A percentile compares a stretch with the other conserved stretches of the same genome.
Evolutionary conservation across 2,329 filamentous ascomycete genomes (phyloP).

Genomic region (Clonostachys chloroleuca): DNA sequence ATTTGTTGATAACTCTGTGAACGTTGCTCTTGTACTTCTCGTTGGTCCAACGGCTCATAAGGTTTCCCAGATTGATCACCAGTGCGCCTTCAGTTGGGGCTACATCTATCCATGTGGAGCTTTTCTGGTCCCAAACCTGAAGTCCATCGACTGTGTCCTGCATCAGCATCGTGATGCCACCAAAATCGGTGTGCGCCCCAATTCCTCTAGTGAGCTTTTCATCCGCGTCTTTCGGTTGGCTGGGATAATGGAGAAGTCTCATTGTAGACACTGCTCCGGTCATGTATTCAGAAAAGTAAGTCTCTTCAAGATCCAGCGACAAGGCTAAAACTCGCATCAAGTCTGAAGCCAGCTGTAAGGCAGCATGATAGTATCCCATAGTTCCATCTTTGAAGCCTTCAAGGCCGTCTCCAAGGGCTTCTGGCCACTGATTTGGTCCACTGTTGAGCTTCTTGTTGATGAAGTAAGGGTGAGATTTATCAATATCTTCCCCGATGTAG

Average conservation of each 20-base stretch:
- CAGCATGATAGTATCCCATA: conserved; percentile 31
- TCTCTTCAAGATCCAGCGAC: conserved; percentile 31
- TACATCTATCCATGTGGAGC: conserved; percentile 35
- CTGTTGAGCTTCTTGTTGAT: conserved; percentile 31
- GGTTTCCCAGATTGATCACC: conserved; percentile 47
- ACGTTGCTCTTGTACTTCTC: conserved; percentile 46
- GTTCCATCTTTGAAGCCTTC: conserved; percentile 27
- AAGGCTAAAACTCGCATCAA: conserved; percentile 35
- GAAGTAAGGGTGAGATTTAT: conserved; percentile 31
- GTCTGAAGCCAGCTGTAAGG: conserved; percentile 29
- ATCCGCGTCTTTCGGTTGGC: conserved; percentile 25
- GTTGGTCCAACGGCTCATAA: conserved; percentile 45
- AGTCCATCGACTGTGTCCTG: conserved; percentile 46
- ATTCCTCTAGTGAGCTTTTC: conserved; percentile 26
- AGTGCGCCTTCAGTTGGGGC: conserved; percentile 37
- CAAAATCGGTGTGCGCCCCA: conserved; percentile 51
- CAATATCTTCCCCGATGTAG: conserved; percentile 30
- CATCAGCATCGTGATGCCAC: conserved; percentile 50
- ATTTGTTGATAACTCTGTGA: conserved; percentile 51
- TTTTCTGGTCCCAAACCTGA: conserved; percentile 40
- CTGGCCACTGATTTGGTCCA: conserved; percentile 37
- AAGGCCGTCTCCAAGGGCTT: conserved; percentile 18
- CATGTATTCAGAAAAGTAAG: conserved; percentile 36
- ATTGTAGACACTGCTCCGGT: conserved; percentile 36
- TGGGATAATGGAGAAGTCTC: conserved; percentile 44